Evolutionary conservation across 2,329 filamentous ascomycete genomes (phyloP), one percentile per base, ranked within the genome.

Genomic region (Xylaria hypoxylon): DNA sequence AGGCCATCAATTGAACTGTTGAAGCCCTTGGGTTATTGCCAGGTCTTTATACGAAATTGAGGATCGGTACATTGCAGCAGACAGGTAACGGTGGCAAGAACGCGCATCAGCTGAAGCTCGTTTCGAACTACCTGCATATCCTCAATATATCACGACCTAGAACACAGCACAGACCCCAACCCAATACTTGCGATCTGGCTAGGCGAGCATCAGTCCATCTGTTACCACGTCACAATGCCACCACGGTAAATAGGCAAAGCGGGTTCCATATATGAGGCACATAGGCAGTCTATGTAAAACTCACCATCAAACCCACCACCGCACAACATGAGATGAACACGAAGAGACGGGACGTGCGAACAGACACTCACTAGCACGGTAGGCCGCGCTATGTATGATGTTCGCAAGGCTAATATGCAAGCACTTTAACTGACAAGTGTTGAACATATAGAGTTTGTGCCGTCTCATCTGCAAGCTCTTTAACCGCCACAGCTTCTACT

Each of bases 61-160:
- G 19, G 24, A 11, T 33, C 38, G 26, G n/a, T 52, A 51, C 35
- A 35, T 61, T 28, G 19, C 48, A 55, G 52, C 19, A 52, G 57
- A 50, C 48, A 13, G 24, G 40, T 22, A 11, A 22, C 5, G 50
- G 19, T 2, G 35, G 52, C 15, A 10, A 40, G 48, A 13, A 40
- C 47, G 56, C 31, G 50, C 48, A 28, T 55, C 33, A 38, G 65
- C 61, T 58, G 51, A 45, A 33, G 59, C 55, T 64, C 42, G 44
- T 57, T 48, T 48, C 56, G 45, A 57, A 53, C 61, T 48, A 17
- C 26, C 17, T 28, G 15, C 59, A 48, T 50, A 26, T 22, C 33
- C 24, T n/a, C 50, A 35, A 15, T 31, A 6, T 44, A 28, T 8
- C 31, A 52, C n/a, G 19, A 52, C 24, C 13, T 22, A 40, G 28